Percentiles rank a stretch among this genome's conserved stretches.
Conservation (phyloP, 495 filamentous ascomycete species). For the Tetracladium marchalianum region DNA sequence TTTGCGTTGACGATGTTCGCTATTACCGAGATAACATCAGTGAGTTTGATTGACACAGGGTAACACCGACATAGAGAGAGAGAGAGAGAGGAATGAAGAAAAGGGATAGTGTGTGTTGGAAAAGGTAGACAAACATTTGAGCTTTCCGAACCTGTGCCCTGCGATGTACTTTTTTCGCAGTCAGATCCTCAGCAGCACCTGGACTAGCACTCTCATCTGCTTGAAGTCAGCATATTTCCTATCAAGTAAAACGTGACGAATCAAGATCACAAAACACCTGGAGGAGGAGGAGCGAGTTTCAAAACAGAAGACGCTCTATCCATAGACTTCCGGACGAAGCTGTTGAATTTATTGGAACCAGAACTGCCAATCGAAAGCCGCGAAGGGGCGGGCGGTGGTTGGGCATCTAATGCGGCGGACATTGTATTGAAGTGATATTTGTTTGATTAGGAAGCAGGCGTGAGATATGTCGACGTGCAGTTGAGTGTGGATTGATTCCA, state of each 20-base stretch:
- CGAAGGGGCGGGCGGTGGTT: neutral
- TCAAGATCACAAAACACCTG: no score
- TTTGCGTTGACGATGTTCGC: slow-evolving; percentile 41
- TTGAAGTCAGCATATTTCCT: neutral
- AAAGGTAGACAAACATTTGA: slow-evolving; percentile 24
- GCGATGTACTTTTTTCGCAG: slow-evolving; percentile 28
- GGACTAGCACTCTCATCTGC: slow-evolving; percentile 5
- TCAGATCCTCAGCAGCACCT: slow-evolving; percentile 2
- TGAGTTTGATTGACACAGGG: no score
- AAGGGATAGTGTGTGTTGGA: neutral
- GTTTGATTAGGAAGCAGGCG: no score
- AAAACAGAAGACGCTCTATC: no score
- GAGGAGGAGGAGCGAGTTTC: no score
- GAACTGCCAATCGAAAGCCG: neutral
- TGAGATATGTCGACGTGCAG: no score
- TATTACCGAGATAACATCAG: neutral
- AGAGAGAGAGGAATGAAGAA: neutral
- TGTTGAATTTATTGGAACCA: neutral
- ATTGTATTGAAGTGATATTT: no score
- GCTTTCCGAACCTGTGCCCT: slow-evolving; percentile 40
- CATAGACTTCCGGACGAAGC: no score
- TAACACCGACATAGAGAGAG: neutral
- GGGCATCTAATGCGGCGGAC: no score
- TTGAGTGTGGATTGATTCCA: no score
- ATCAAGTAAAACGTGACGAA: no score